Evolutionary conservation across 805 yeast genomes (phyloP).

Genomic region (Lipomyces sp.): DNA sequence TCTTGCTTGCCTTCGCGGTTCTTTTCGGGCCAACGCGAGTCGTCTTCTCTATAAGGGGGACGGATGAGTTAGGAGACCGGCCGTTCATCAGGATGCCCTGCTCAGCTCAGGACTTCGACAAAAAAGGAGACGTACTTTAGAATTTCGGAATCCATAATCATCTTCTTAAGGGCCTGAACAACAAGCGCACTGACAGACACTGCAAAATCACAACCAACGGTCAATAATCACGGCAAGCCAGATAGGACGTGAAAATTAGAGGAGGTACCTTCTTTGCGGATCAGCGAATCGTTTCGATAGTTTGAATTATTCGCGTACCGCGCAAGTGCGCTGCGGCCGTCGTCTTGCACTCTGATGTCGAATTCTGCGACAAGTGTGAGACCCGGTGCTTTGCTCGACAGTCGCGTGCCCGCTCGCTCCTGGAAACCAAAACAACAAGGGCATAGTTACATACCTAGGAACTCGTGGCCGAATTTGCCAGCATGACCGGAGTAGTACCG

Average conservation of each 20-base stretch:
- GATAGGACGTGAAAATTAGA: not conserved
- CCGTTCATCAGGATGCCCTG: no score
- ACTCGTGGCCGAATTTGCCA: conserved; percentile 49
- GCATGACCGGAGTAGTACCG: conserved; percentile 46
- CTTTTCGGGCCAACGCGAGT: conserved; percentile 44
- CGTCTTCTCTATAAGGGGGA: conserved; percentile 37
- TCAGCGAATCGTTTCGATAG: conserved; percentile 44
- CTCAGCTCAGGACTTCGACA: not conserved
- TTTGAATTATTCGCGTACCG: conserved; percentile 49
- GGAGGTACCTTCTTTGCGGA: conserved; percentile 39
- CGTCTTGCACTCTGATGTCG: conserved; percentile 36
- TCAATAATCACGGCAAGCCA: not conserved
- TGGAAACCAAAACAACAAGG: not conserved
- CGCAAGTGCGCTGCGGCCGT: conserved; percentile 37
- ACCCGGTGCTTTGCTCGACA: not conserved
- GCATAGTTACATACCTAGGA: conserved; percentile 36
- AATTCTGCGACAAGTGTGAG: conserved; percentile 34
- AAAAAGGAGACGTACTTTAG: conserved; percentile 31
- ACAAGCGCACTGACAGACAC: conserved; percentile 40
- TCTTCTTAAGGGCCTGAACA: conserved; percentile 38
- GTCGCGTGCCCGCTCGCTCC: not conserved
- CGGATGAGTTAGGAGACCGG: no score
- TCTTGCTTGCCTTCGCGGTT: conserved; percentile 45
- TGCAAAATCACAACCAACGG: conserved; percentile 4
- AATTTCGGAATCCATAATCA: conserved; percentile 43